phyloP scores from a whole-genome alignment of 1,284 basidiomycete species.

The Papiliotrema flavescens region DNA sequence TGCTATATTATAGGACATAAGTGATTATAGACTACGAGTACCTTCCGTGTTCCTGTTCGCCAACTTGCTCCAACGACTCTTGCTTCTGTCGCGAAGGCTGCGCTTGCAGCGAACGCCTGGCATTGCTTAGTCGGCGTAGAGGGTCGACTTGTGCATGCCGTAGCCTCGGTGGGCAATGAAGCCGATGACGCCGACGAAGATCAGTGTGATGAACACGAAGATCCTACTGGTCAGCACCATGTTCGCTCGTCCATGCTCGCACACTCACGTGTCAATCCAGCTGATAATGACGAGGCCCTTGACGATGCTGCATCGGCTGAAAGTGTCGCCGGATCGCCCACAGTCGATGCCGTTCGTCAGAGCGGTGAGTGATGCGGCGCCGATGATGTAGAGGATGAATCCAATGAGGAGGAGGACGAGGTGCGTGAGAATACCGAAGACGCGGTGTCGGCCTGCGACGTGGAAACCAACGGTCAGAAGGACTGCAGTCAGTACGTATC shows the following conservation, averaged over 20 bases:
- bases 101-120: too few species aligned
- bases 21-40: background rate
- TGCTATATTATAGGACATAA: background rate
- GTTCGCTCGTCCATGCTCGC: background rate
- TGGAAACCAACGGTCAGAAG: slow-evolving; percentile 46
- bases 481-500: slow-evolving; percentile 21
- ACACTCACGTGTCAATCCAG: slow-evolving; percentile 48
- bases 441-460: slow-evolving; percentile 29
- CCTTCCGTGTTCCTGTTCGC: background rate
- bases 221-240: slow-evolving; percentile 11
- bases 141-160: slow-evolving; percentile 35
- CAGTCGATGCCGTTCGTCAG: slow-evolving; percentile 43
- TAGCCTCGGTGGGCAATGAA: slow-evolving; percentile 45
- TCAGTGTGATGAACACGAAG: slow-evolving; percentile 29
- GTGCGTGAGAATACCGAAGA: slow-evolving; percentile 48
- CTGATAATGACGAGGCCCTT: slow-evolving; percentile 45
- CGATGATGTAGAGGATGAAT: slow-evolving; percentile 49
- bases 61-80: background rate
- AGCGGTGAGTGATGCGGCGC: slow-evolving; percentile 43
- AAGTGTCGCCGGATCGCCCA: slow-evolving; percentile 27
- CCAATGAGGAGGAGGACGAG: slow-evolving; percentile 42
- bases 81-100: too few species aligned
- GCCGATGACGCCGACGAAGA: slow-evolving; percentile 42
- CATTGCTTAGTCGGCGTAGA: slow-evolving; percentile 35
- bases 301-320: slow-evolving; percentile 43